phyloP scores from a whole-genome alignment of 306 rosid species.

The Bauhinia variegata region DNA sequence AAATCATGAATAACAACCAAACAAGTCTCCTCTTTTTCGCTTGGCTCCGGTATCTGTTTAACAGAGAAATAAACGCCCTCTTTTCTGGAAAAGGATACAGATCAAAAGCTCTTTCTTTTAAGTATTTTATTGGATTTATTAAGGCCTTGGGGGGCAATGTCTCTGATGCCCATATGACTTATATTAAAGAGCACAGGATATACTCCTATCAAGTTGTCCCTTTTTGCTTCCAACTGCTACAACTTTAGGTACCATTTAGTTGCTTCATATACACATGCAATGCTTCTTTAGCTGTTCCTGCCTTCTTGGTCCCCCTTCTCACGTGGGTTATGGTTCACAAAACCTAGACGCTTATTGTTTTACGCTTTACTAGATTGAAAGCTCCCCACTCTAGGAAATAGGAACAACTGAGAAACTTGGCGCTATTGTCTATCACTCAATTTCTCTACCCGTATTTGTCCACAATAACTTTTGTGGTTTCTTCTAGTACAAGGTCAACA shows the following conservation, averaged over 20 bases:
- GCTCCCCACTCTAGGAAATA: background rate
- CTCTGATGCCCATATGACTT: constrained; percentile 36
- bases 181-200: constrained; percentile 8
- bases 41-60: background rate
- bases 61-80: background rate
- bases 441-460: background rate
- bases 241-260: background rate
- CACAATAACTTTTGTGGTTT: background rate
- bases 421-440: background rate
- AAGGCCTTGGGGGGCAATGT: too few relatives aligned
- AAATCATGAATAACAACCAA: constrained; percentile 2
- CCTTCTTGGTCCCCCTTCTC: constrained; percentile 2
- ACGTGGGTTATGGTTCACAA: background rate
- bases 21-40: background rate
- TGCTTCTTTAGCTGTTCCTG: constrained; percentile 7
- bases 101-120: background rate
- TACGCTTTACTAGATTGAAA: background rate
- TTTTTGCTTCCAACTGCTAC: constrained; percentile 17
- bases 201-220: background rate
- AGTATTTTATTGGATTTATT: background rate
- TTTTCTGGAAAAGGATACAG: background rate
- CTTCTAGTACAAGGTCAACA: background rate
- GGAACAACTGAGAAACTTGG: background rate
- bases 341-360: background rate
- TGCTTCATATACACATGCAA: background rate